Base-by-base conservation (phyloP, 495 filamentous ascomycete genomes). In the Saxispiralis lemnorum region DNA sequence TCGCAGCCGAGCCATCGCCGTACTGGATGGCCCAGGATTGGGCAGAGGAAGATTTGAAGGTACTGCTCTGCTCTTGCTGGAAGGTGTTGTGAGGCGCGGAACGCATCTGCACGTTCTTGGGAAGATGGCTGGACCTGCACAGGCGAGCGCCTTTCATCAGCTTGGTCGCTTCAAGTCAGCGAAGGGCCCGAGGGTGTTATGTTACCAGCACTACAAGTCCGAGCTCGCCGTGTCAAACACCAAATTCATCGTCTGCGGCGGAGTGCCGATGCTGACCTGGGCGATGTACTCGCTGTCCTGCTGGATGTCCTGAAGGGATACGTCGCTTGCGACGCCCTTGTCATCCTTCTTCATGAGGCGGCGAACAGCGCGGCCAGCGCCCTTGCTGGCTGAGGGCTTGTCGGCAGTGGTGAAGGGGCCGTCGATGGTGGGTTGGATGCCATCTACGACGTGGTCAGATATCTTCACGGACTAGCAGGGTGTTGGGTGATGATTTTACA, bases 171-270 rank as follows among this genome's bases (percentile, higher is more conserved):
- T 31, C 31, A n/a, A 17, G 5, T 12, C 4, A 35, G 37, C 15
- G 7, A 33, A 9, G 31, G n/a, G n/a, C 7, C 31, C 31, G 31
- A 33, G n/a, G n/a, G 24, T 28, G 24, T 28, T 5, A 28, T 9
- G 34, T 3, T n/a, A 35, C n/a, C 34, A 14, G 33, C 65, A 70
- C 62, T 61, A 83, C 65, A 86, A 69, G 61, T 86, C 81, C 34
- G 75, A 71, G 28, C 73, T 79, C 4, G 81, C 81, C 31, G 80
- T 82, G 55, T 86, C 81, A 51, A 83, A 68, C 55, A 81, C 74
- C 45, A 85, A 51, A 49, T 75, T 68, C 51, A 83, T 55, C 2
- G 64, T 68, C 40, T 75, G 72, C 9, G 39, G 62, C 7, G 79
- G 78, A 0, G 72, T 78, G 20, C 82, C 82, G 51, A 86, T 78